A percentile compares a stretch with the other conserved stretches of the same genome.
These are phyloP conservation scores for Isatis tinctoria DNA, from an alignment of 345 rosid species.

Conservation along the genomic window DNA sequence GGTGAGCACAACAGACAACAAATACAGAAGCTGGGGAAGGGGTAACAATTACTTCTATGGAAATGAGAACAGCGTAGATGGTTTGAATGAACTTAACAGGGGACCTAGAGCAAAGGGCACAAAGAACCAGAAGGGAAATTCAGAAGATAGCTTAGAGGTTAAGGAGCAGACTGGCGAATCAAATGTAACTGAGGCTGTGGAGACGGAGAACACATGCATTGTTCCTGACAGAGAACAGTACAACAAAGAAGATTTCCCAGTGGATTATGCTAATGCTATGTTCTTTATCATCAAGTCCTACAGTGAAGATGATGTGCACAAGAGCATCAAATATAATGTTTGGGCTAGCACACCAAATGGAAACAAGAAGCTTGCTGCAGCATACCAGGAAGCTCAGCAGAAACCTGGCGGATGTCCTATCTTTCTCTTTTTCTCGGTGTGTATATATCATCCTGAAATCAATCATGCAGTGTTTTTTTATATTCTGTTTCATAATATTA, in stretches of 20 bases:
- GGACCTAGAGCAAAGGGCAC: constrained; percentile 83
- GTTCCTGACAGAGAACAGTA: constrained; percentile 60
- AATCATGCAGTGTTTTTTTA: not conserved
- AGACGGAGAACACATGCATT: constrained; percentile 31
- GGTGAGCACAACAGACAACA: constrained; percentile 53
- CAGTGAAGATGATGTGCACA: constrained; percentile 98
- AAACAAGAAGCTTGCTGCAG: constrained; percentile 90
- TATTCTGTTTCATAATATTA: not conserved
- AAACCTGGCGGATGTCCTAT: constrained; percentile 69
- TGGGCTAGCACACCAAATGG: constrained; percentile 99
- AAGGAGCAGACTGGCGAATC: constrained; percentile 49
- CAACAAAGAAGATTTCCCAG: constrained; percentile 66
- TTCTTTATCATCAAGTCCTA: constrained; percentile 89
- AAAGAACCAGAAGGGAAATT: constrained; percentile 53
- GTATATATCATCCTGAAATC: constrained; percentile 15
- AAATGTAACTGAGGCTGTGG: constrained; percentile 38
- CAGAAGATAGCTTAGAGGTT: constrained; percentile 37
- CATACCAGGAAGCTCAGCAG: constrained; percentile 76
- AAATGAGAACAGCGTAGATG: constrained; percentile 56
- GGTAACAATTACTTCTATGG: constrained; percentile 60
- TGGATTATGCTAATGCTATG: constrained; percentile 62
- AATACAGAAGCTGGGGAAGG: constrained; percentile 62
- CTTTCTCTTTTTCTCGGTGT: constrained; percentile 85
- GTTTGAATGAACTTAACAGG: constrained; percentile 82
- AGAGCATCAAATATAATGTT: constrained; percentile 83